These are phyloP conservation scores for Chytriomyces hyalinus DNA, from an alignment of 192 early-diverging fungal genomes.

Conservation along the genomic window DNA sequence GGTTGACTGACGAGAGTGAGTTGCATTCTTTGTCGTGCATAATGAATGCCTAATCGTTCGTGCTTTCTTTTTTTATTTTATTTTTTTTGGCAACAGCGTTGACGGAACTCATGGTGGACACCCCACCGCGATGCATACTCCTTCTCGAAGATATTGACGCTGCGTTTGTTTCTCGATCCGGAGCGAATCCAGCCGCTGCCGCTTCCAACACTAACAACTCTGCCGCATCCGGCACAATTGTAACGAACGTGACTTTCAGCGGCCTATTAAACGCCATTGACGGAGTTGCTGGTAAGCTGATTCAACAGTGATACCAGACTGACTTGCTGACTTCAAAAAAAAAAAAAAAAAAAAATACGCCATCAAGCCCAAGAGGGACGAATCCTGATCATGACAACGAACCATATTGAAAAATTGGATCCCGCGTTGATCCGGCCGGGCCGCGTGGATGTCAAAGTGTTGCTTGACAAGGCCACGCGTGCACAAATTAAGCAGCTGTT, in stretches of 20 bases:
- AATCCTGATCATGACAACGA: slow-evolving; percentile 79
- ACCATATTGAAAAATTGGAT: slow-evolving; percentile 72
- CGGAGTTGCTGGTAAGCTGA: slow-evolving; percentile 57
- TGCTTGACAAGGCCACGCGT: slow-evolving; percentile 62
- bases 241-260: slow-evolving; percentile 54
- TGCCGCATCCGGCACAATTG: slow-evolving; percentile 13
- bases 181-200: slow-evolving; percentile 37
- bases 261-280: slow-evolving; percentile 80
- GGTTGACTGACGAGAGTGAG: slow-evolving; percentile 67
- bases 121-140: slow-evolving; percentile 63
- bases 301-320: not conserved
- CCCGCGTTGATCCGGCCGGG: slow-evolving; percentile 73
- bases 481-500: slow-evolving; percentile 69
- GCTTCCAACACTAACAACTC: not conserved
- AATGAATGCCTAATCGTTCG: too few relatives aligned
- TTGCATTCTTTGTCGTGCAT: not conserved
- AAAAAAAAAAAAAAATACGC: not conserved
- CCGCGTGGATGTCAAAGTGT: slow-evolving; percentile 67
- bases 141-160: slow-evolving; percentile 79
- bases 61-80: too few relatives aligned
- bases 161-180: slow-evolving; percentile 65
- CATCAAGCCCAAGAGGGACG: slow-evolving; percentile 66
- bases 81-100: slow-evolving; percentile 45
- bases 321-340: not conserved
- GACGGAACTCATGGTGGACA: slow-evolving; percentile 50